A percentile compares a stretch with the other conserved stretches of the same genome.
phyloP scores from a whole-genome alignment of 768 basidiomycete genomes.

The Russula vinacea region DNA sequence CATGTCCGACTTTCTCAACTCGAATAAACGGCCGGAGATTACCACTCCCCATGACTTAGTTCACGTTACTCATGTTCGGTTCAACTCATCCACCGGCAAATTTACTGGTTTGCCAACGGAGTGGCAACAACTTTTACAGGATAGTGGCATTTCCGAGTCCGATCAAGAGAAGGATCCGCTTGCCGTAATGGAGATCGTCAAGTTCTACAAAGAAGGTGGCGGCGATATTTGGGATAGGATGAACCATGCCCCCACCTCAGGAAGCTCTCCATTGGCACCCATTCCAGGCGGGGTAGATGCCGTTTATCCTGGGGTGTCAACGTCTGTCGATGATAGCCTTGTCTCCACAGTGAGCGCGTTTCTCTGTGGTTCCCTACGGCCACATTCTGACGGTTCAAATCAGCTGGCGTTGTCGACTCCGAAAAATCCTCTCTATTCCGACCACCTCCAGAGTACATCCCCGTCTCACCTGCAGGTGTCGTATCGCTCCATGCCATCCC shows the following conservation, averaged over 20 bases:
- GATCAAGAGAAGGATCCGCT: slow-evolving; percentile 99
- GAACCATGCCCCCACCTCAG: slow-evolving; percentile 40
- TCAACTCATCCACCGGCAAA: slow-evolving; percentile 97
- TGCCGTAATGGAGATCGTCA: slow-evolving; percentile 97
- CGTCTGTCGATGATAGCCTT: slow-evolving; percentile 48
- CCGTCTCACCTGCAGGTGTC: too few species aligned
- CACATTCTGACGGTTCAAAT: slow-evolving; percentile 31
- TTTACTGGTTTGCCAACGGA: slow-evolving; percentile 97
- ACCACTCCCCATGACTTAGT: slow-evolving; percentile 97
- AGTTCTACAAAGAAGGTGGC: slow-evolving; percentile 91
- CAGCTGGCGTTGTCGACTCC: slow-evolving; percentile 43
- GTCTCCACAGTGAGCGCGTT: slow-evolving; percentile 52
- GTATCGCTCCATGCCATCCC: too few species aligned
- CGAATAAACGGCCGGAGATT: slow-evolving; percentile 82
- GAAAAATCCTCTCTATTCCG: too few species aligned
- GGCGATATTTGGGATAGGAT: slow-evolving; percentile 85
- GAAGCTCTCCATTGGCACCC: slow-evolving; percentile 27
- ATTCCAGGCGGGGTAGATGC: slow-evolving; percentile 16
- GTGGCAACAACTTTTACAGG: slow-evolving; percentile 96
- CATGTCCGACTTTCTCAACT: slow-evolving; percentile 73
- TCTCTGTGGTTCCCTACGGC: too few species aligned
- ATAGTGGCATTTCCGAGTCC: slow-evolving; percentile 87
- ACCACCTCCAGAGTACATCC: too few species aligned
- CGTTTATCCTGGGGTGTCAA: slow-evolving; percentile 32
- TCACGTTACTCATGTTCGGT: slow-evolving; percentile 98